Base-by-base conservation (phyloP, 805 yeast genomes). In the Jamesozyma piceae region DNA sequence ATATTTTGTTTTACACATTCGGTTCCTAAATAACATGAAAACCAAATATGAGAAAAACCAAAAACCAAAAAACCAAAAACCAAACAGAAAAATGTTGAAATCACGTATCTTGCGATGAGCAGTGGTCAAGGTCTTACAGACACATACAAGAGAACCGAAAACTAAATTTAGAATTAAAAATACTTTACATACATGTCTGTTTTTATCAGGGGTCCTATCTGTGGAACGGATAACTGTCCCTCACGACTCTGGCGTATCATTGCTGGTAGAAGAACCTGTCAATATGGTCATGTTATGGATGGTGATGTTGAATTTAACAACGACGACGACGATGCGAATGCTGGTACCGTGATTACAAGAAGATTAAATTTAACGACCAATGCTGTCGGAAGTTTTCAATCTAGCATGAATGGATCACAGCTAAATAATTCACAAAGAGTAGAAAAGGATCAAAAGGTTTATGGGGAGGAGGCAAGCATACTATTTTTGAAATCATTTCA, bases 171-270 rank as follows among this genome's bases (percentile, higher is more conserved):
- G n/a, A n/a, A n/a, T n/a, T n/a, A n/a, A n/a, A n/a, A n/a, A n/a
- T n/a, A n/a, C n/a, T n/a, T n/a, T n/a, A n/a, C n/a, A n/a, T n/a
- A n/a, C n/a, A 60, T 60, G 64, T 59, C 64, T 1, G 53, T 64
- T 9, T 82, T 79, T 77, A 68, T 72, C 33, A 68, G 78, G 50
- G 97, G 98, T 2, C 81, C 84, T 4, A 64, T 81, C 4, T 90
- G 98, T 71, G 97, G 97, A 1, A 78, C 80, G 2, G 89, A 83
- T 49, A 90, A 90, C 66, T 90, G 98, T 63, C 77, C 83, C 3
- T 83, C 96, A 1, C 66, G 78, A 31, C 72, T 80, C 39, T 90
- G 86, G 77, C 72, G 81, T 39, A 62, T 75, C 26, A 65, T 77
- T 3, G 86, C 83, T 53, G 98, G 98, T 21, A 76, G 76, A 39